These are phyloP conservation scores for Mycena olivaceomarginata DNA, from an alignment of 768 basidiomycete genomes.

Conservation along the genomic window DNA sequence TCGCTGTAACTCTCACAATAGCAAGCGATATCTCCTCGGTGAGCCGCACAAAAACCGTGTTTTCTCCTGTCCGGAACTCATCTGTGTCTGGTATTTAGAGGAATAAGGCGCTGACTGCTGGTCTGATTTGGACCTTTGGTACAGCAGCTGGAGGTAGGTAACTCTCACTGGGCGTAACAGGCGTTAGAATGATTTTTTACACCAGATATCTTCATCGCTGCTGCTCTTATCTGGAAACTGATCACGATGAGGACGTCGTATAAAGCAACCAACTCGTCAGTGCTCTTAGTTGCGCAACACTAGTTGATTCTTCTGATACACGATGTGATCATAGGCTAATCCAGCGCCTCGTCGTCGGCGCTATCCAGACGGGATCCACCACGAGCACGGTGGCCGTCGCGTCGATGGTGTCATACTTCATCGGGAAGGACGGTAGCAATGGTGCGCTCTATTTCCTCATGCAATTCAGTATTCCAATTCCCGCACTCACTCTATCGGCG, in stretches of 20 bases:
- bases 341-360: neutral
- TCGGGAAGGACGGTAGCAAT: too few relatives aligned
- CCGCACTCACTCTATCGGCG: too few relatives aligned
- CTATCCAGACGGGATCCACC: too few relatives aligned
- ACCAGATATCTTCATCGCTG: slow-evolving; percentile 19
- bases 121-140: neutral
- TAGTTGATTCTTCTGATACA: too few relatives aligned
- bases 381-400: too few relatives aligned
- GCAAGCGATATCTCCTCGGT: neutral
- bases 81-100: neutral
- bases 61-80: neutral
- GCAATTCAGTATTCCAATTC: too few relatives aligned
- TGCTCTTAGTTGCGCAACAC: neutral
- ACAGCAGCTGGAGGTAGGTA: neutral
- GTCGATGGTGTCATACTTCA: too few relatives aligned
- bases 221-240: slow-evolving; percentile 21
- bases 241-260: neutral
- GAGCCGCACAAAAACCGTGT: neutral
- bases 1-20: neutral
- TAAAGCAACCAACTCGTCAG: slow-evolving; percentile 2
- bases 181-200: too few relatives aligned
- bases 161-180: too few relatives aligned
- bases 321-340: neutral
- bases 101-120: neutral
- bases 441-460: too few relatives aligned